These are phyloP conservation scores for Pichia thaimueangensis DNA, from an alignment of 805 yeast species.

Conservation along the genomic window DNA sequence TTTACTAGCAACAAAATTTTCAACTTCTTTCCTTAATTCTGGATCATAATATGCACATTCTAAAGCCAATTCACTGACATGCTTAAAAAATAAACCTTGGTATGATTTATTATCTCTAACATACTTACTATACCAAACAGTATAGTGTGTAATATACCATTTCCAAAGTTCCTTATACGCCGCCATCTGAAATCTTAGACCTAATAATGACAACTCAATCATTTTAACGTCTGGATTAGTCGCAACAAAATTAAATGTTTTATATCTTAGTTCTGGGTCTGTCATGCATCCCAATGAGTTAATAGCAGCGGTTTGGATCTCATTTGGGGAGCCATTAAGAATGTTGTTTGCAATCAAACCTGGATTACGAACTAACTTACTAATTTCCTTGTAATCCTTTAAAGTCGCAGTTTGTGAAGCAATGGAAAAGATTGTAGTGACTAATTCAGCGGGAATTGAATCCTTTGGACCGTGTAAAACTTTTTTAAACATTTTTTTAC, in stretches of 20 bases:
- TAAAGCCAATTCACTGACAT: slow-evolving; percentile 38
- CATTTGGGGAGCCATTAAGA: slow-evolving; percentile 20
- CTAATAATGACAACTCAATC: slow-evolving; percentile 54
- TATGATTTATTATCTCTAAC: slow-evolving; percentile 33
- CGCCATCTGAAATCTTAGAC: slow-evolving; percentile 37
- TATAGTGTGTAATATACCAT: slow-evolving; percentile 52
- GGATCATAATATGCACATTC: slow-evolving; percentile 24
- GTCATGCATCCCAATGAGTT: slow-evolving; percentile 47
- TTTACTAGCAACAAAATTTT: slow-evolving; percentile 19
- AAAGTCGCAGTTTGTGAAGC: slow-evolving; percentile 22
- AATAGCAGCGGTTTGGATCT: slow-evolving; percentile 51
- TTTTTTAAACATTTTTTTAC: slow-evolving; percentile 40
- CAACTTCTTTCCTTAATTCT: slow-evolving; percentile 15
- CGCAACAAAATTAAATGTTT: slow-evolving; percentile 50
- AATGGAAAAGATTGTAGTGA: slow-evolving; percentile 36
- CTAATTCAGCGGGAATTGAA: slow-evolving; percentile 46
- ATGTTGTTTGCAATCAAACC: slow-evolving; percentile 38
- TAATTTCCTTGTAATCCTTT: slow-evolving; percentile 55
- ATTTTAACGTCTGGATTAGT: slow-evolving; percentile 49
- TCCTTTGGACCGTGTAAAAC: slow-evolving; percentile 47
- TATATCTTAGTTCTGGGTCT: slow-evolving; percentile 40
- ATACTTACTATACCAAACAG: slow-evolving; percentile 45
- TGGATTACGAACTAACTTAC: slow-evolving; percentile 46
- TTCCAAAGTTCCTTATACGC: slow-evolving; percentile 37
- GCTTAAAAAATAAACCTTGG: slow-evolving; percentile 37